phyloP scores from a whole-genome alignment of 768 basidiomycete genomes.

The Auriscalpium vulgare region DNA sequence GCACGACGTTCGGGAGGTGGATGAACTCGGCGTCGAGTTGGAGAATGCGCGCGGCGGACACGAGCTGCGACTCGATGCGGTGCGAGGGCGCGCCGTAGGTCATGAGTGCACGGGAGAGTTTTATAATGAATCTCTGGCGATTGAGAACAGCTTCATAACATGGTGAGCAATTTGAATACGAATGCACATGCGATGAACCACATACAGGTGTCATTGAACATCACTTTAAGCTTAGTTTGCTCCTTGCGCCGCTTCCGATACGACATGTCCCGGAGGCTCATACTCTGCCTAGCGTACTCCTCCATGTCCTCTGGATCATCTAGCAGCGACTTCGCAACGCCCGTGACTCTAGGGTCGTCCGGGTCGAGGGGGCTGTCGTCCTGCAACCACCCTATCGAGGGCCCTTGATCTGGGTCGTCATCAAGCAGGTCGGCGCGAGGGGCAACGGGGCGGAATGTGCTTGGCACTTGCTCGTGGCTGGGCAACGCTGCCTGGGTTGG shows the following conservation, averaged over 20 bases:
- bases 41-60: constrained; percentile 81
- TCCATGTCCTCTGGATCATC: constrained; percentile 53
- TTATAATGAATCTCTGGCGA: constrained; percentile 79
- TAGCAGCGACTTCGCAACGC: constrained; percentile 37
- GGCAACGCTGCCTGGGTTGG: not conserved
- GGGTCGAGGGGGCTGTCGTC: constrained; percentile 31
- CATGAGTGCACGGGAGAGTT: constrained; percentile 81
- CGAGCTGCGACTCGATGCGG: constrained; percentile 84
- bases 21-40: constrained; percentile 88
- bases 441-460: not conserved
- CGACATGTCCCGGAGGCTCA: constrained; percentile 45
- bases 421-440: not conserved
- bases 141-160: constrained; percentile 29
- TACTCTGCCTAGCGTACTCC: constrained; percentile 30
- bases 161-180: not conserved
- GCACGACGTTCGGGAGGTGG: constrained; percentile 68
- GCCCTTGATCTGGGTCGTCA: not conserved
- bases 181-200: constrained; percentile 10
- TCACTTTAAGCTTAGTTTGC: constrained; percentile 52
- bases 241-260: constrained; percentile 57
- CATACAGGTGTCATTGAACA: constrained; percentile 62
- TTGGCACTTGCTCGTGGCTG: not conserved
- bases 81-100: constrained; percentile 87
- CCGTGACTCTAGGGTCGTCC: constrained; percentile 64
- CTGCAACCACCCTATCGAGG: not conserved